Evolutionary conservation across 1,284 basidiomycete species (phyloP).

Genomic region (Austropuccinia psidii): DNA sequence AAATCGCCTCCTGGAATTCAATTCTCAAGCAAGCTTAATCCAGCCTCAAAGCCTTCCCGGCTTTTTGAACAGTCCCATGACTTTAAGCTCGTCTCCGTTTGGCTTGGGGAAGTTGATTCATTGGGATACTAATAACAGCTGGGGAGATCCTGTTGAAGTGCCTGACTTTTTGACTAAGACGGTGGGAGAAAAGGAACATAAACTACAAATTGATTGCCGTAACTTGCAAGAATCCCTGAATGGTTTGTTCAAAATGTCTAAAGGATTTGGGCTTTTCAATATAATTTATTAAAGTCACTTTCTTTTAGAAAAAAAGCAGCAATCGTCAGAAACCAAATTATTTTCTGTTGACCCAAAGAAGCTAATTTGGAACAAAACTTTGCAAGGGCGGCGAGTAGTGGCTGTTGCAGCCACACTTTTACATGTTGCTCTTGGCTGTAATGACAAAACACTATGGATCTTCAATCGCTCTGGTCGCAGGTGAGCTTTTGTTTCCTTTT

Average conservation of each 20-base stretch:
- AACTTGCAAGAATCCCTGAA: constrained; percentile 1
- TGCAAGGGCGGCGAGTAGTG: too few relatives aligned
- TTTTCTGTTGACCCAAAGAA: too few relatives aligned
- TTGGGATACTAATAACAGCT: not conserved
- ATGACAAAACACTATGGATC: not conserved
- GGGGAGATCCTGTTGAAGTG: not conserved
- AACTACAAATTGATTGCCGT: not conserved
- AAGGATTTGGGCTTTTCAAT: too few relatives aligned
- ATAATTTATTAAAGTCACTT: too few relatives aligned
- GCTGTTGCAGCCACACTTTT: too few relatives aligned
- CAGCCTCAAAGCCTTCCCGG: constrained; percentile 26
- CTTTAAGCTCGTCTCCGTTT: not conserved
- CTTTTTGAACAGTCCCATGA: not conserved
- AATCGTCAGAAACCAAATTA: too few relatives aligned
- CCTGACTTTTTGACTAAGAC: not conserved
- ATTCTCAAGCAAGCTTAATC: constrained; percentile 15
- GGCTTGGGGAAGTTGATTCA: not conserved
- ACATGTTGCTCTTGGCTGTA: not conserved
- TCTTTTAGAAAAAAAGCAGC: too few relatives aligned
- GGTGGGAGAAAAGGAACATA: not conserved
- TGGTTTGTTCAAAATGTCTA: not conserved
- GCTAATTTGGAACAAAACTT: too few relatives aligned
- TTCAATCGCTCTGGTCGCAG: not conserved
- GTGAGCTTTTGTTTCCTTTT: constrained; percentile 22
- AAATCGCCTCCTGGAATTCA: not conserved